Evolutionary conservation across 2,329 filamentous ascomycete species (phyloP).

Genomic region (Neonectria faginata): DNA sequence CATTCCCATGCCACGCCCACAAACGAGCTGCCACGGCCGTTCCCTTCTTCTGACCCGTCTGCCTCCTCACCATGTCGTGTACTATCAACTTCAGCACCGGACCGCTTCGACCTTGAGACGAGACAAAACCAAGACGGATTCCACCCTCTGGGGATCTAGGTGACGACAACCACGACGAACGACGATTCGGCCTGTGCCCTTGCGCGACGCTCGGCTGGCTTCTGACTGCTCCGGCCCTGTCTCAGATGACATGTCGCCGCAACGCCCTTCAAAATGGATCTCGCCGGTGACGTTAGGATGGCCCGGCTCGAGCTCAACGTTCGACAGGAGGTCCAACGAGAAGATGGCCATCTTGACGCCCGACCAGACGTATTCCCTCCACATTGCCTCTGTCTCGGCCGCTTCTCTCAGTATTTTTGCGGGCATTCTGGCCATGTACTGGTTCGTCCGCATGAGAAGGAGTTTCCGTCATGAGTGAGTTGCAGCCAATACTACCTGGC

Average conservation of each 20-base stretch:
- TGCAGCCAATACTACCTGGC: not conserved
- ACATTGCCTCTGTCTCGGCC: constrained; percentile 53
- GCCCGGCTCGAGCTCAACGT: constrained; percentile 18
- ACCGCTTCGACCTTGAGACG: not conserved
- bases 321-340: constrained; percentile 33
- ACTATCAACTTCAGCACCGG: not conserved
- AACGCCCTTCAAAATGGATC: not conserved
- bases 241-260: not conserved
- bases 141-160: too few species aligned
- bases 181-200: not conserved
- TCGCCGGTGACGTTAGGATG: constrained; percentile 22
- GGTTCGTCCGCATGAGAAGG: constrained; percentile 79
- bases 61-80: not conserved
- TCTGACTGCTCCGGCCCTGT: not conserved
- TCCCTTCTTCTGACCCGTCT: too few species aligned
- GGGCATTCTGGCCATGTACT: constrained; percentile 71
- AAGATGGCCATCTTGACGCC: constrained; percentile 33
- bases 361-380: constrained; percentile 39
- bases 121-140: not conserved
- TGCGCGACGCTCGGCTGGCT: too few species aligned
- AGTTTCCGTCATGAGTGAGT: constrained; percentile 73
- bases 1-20: constrained; percentile 4
- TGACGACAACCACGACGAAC: not conserved
- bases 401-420: constrained; percentile 67
- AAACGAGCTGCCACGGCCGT: not conserved